Base-by-base conservation (phyloP, 495 filamentous ascomycete genomes). In the Thermochaetoides thermophila region DNA sequence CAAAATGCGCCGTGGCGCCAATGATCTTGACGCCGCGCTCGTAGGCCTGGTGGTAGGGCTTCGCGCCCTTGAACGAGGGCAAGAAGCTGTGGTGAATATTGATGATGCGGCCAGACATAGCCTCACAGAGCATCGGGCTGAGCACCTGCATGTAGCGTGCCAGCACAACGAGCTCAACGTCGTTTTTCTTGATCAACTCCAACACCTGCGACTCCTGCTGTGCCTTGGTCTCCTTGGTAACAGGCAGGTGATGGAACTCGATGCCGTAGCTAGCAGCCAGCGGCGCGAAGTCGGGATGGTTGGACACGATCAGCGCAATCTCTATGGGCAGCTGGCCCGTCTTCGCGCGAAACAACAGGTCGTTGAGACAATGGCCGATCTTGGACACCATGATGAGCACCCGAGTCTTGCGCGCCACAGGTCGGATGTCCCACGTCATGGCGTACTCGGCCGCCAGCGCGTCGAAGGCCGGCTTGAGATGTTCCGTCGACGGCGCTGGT, bases 121-220 rank as follows among this genome's bases (percentile, higher is more conserved):
- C 76, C 41, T 66, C 57, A 53, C 77, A 84, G 17, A 84, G 57
- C n/a, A 50, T 65, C 10, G 76, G 75, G 29, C 68, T 76, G 5
- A 84, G 62, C n/a, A 84, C 74, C 57, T 84, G 78, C 78, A 84
- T 84, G 57, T 84, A 84, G 31, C 78, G 73, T n/a, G 78, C 78
- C 34, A 84, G 49, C 5, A 84, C 78, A 22, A 84, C 69, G 17
- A 84, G 59, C 43, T 84, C 78, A 48, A 84, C 64, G 29, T 69
- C 57, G 46, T 80, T 53, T 52, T 73, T 50, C 37, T 56, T 49
- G 39, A 78, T 66, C 15, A 84, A 63, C 19, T 78, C 71, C 8
- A 84, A 57, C 38, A 84, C 67, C 41, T 65, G 59, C 10, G 45
- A 47, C 53, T 83, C 78, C 53, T 84, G 78, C 46, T 69, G 58